Conservation (phyloP, 257 asterid species). For the Penstemon barbatus region DNA sequence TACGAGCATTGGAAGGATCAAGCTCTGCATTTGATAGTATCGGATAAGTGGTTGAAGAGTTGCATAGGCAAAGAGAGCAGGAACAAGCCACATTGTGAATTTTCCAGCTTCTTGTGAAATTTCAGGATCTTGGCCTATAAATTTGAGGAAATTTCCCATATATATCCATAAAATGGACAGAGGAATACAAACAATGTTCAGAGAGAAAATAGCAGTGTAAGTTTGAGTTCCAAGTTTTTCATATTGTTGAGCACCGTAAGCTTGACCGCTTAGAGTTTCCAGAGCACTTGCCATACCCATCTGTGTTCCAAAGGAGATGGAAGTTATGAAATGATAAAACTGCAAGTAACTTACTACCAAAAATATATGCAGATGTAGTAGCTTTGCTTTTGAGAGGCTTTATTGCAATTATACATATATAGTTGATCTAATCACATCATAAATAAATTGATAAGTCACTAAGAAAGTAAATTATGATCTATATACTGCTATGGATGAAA, state of each 20-base stretch:
- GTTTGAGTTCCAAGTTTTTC: constrained; percentile 72
- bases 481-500: no score
- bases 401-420: no score
- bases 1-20: constrained; percentile 58
- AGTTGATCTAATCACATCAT: no score
- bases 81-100: constrained; percentile 59
- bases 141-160: constrained; percentile 47
- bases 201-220: constrained; percentile 62
- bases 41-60: constrained; percentile 56
- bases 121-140: constrained; percentile 76
- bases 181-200: constrained; percentile 57
- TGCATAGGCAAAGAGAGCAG: constrained; percentile 64
- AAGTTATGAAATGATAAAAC: no score
- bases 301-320: constrained; percentile 31
- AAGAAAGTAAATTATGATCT: no score
- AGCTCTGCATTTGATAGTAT: constrained; percentile 61
- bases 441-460: no score
- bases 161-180: constrained; percentile 57
- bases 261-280: constrained; percentile 82
- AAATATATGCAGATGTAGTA: no score
- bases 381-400: no score
- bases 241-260: constrained; percentile 79
- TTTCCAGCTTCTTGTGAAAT: constrained; percentile 78
- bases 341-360: no score
- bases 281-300: constrained; percentile 81